phyloP scores from a whole-genome alignment of 2,329 filamentous ascomycete species.

The Lasiodiplodia gonubiensis region DNA sequence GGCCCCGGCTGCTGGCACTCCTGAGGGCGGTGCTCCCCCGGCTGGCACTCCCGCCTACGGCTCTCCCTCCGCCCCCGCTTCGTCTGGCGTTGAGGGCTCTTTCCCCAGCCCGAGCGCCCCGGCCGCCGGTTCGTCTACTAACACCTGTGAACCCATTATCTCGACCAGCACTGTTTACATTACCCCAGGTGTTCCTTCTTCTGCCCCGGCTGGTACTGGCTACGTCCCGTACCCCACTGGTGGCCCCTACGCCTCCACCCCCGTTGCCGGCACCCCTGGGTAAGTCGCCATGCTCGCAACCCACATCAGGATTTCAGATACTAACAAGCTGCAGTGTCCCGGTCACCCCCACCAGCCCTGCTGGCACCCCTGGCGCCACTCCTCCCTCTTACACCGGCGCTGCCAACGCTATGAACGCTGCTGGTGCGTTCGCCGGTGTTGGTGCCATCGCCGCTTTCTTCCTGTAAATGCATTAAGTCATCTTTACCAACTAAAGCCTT shows the following conservation, averaged over 20 bases:
- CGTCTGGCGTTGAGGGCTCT: conserved; percentile 24
- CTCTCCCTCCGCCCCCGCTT: conserved; percentile 39
- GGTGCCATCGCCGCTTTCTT: conserved; percentile 51
- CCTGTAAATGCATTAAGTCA: conserved; percentile 45
- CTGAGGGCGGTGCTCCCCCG: conserved; percentile 42
- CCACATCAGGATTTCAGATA: neutral
- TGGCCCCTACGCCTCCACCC: conserved; percentile 26
- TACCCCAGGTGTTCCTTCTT: conserved; percentile 26
- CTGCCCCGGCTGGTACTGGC: conserved; percentile 22
- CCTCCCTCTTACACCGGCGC: conserved; percentile 46
- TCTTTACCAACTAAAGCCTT: conserved; percentile 34
- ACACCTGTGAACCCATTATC: conserved; percentile 18
- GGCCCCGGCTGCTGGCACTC: conserved; percentile 7
- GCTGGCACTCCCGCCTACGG: conserved; percentile 48
- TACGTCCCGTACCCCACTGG: conserved; percentile 57
- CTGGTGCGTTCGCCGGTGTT: conserved; percentile 47
- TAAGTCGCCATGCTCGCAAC: conserved; percentile 33
- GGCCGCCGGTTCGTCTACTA: conserved; percentile 27
- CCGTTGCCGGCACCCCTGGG: conserved; percentile 41
- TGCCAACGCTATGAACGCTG: conserved; percentile 44
- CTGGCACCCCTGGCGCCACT: conserved; percentile 24
- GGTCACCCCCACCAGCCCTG: conserved; percentile 38
- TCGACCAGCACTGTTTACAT: conserved; percentile 29
- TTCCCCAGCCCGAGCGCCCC: conserved; percentile 18
- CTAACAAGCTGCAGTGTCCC: conserved; percentile 36